Percentiles rank a stretch among this genome's conserved stretches.
These are phyloP conservation scores for Phytopythium vexans DNA, from an alignment of 352 stramenopile genomes.

Conservation along the genomic window DNA sequence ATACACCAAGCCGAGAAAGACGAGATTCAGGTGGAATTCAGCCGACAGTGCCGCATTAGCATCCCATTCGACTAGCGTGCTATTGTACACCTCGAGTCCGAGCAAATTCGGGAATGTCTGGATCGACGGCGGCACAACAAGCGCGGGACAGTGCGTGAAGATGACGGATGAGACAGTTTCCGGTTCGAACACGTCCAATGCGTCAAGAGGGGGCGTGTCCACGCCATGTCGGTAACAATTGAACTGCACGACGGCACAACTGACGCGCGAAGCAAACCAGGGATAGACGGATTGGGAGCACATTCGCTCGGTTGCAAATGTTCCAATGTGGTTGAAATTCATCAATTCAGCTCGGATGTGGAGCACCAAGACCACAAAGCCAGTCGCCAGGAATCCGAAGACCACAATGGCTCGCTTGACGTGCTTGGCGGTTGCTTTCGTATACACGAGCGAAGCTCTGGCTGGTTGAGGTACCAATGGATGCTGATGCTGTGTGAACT, in stretches of 20 bases:
- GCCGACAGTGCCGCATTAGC: slow-evolving; percentile 22
- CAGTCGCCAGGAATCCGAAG: no score
- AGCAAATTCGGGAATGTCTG: slow-evolving; percentile 32
- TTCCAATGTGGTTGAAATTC: no score
- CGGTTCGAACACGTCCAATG: slow-evolving; percentile 18
- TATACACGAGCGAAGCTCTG: no score
- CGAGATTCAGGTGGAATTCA: slow-evolving; percentile 18
- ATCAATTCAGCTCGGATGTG: no score
- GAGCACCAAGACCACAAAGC: no score
- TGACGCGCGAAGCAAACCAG: slow-evolving; percentile 31
- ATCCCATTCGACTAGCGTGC: slow-evolving; percentile 34
- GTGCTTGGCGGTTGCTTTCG: no score
- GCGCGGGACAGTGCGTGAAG: slow-evolving; percentile 36
- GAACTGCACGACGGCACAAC: slow-evolving; percentile 27
- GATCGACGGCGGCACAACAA: slow-evolving; percentile 28
- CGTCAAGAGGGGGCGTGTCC: not conserved
- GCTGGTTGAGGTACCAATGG: no score
- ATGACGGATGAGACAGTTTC: slow-evolving; percentile 21
- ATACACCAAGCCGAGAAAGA: slow-evolving; percentile 28
- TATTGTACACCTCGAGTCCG: slow-evolving; percentile 52
- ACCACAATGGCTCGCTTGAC: no score
- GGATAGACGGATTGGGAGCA: slow-evolving; percentile 27
- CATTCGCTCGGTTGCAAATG: not conserved
- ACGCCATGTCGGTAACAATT: slow-evolving; percentile 25
- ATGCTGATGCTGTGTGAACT: no score